A percentile compares a stretch with the other conserved stretches of the same genome.
Conservation (phyloP, 2,329 filamentous ascomycete genomes). For the Arachnomyces sp. region DNA sequence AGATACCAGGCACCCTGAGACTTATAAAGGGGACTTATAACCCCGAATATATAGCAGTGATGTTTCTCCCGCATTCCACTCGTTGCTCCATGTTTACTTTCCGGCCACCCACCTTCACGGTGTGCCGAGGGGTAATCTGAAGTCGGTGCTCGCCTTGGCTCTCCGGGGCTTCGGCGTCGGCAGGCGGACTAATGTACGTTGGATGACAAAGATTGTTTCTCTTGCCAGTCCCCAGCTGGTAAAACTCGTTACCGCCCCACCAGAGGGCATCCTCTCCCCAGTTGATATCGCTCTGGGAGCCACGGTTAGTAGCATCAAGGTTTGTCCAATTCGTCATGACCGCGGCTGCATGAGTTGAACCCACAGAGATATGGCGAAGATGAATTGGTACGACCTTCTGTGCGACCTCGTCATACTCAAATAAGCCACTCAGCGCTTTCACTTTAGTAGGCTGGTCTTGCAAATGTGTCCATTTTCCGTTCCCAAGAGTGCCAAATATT, state of each 20-base stretch:
- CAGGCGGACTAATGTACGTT: constrained; percentile 69
- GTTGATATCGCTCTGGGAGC: constrained; percentile 57
- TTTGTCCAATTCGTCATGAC: constrained; percentile 74
- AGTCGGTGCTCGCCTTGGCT: constrained; percentile 64
- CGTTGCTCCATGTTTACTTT: constrained; percentile 74
- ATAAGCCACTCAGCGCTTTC: constrained; percentile 71
- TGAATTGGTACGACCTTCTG: constrained; percentile 68
- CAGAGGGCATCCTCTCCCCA: constrained; percentile 83
- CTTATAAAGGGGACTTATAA: no score
- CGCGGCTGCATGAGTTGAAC: constrained; percentile 71
- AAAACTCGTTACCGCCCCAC: constrained; percentile 93
- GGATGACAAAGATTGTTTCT: constrained; percentile 70
- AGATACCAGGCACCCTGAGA: no score
- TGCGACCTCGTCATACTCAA: constrained; percentile 72
- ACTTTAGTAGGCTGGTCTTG: constrained; percentile 71
- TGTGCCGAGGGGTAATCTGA: constrained; percentile 69
- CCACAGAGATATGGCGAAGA: constrained; percentile 62
- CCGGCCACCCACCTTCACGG: constrained; percentile 59
- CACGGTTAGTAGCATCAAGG: constrained; percentile 45
- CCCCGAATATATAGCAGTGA: constrained; percentile 74
- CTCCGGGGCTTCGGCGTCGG: constrained; percentile 52
- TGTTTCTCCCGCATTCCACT: constrained; percentile 74
- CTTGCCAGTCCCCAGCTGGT: constrained; percentile 86
- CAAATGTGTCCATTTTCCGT: constrained; percentile 80
- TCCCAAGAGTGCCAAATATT: constrained; percentile 74